These are phyloP conservation scores for Coffea eugenioides DNA, from an alignment of 257 asterid species.

Conservation along the genomic window DNA sequence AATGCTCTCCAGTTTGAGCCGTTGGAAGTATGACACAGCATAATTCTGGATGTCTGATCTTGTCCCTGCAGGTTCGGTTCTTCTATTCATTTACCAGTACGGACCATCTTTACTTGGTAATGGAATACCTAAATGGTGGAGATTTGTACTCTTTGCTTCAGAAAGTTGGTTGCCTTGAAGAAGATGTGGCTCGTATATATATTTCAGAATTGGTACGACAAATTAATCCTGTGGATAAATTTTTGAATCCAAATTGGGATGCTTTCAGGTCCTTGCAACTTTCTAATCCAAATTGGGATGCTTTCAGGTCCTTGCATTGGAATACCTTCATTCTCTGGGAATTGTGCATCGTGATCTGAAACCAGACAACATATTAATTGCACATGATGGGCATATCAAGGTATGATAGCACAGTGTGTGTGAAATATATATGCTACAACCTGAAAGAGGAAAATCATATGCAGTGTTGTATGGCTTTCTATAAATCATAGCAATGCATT, in stretches of 20 bases:
- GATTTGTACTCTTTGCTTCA: conserved; percentile 83
- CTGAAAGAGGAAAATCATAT: not conserved
- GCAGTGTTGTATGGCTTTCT: not conserved
- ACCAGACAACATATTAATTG: conserved; percentile 91
- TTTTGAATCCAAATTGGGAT: conserved; percentile 15
- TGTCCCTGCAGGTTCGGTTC: conserved; percentile 73
- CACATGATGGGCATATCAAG: conserved; percentile 98
- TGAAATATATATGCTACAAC: not conserved
- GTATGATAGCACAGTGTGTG: conserved; percentile 30
- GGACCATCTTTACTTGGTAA: conserved; percentile 90
- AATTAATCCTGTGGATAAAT: conserved; percentile 9
- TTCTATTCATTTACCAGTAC: conserved; percentile 91
- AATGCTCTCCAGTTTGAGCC: not conserved
- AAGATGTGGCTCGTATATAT: conserved; percentile 76
- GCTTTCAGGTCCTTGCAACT: conserved; percentile 49
- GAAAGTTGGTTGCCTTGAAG: conserved; percentile 83
- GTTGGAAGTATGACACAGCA: not conserved
- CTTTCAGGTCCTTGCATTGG: conserved; percentile 91
- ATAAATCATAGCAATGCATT: not conserved
- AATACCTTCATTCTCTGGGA: conserved; percentile 93
- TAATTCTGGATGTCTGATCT: not conserved
- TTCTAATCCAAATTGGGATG: conserved; percentile 23
- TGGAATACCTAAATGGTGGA: conserved; percentile 98
- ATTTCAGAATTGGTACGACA: conserved; percentile 81
- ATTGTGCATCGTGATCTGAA: conserved; percentile 96